Base-by-base conservation (phyloP, 257 asterid genomes). In the Nicotiana knightiana region DNA sequence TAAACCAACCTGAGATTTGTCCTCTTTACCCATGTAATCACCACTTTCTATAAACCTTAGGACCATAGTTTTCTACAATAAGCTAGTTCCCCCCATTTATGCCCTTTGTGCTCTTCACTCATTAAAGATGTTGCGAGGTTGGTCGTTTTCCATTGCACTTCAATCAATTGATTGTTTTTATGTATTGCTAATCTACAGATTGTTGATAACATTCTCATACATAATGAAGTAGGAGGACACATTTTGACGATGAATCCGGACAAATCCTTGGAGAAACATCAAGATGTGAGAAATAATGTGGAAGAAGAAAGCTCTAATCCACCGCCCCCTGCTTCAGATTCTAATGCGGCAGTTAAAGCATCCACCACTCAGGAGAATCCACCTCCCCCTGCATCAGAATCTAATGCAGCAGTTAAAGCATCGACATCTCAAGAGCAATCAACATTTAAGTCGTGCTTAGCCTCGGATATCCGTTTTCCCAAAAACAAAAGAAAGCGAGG, bases 401-500 rank as follows among this genome's bases (percentile, higher is more conserved):
- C 85, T 16, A 85, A 85, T 39, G 43, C 61, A 64, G 80, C 67
- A 64, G 83, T 84, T 32, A 88, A 67, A 80, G 5, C 87, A 21
- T 53, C 39, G 62, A 77, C 79, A 66, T 76, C 88, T 46, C 86
- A 83, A 28, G 89, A 48, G 7, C 89, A 87, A 26, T 85, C 90
- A 11, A 70, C 82, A 33, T 84, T 88, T 51, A 90, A 80, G 54
- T 78, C 91, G n/a, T 84, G 90, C 81, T 87, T 89, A 63, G 88
- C 92, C 80, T 82, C 92, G 2, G 92, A 88, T 57, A 75, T 93
- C 13, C 89, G 88, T 43, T 89, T 94, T 81, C 98, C 97, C 10
- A 90, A 83, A 57, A 91, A 90, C 77, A 94, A 94, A 88, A 89
- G 97, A 84, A 93, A 94, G 83, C 91, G 97, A 15, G 98, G 98